Percentiles rank a stretch among this genome's conserved stretches.
Conservation (phyloP, 2,329 filamentous ascomycete species). For the Colletotrichum godetiae region DNA sequence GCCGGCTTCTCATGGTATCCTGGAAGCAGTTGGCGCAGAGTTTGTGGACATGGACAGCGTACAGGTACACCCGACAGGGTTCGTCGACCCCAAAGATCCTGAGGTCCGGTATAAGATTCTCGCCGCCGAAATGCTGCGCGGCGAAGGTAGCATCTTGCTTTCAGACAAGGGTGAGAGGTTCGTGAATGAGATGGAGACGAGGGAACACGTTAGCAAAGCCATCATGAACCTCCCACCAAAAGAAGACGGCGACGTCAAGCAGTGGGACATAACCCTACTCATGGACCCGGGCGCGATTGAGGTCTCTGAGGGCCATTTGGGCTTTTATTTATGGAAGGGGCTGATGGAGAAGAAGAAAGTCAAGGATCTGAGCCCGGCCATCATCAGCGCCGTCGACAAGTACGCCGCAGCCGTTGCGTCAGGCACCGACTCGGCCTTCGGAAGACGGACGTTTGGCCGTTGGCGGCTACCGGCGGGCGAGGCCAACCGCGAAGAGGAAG, state of each 20-base stretch:
- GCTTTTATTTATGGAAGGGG: conserved; percentile 73
- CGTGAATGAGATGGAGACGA: conserved; percentile 71
- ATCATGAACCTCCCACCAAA: conserved; percentile 56
- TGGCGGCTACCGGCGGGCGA: conserved; percentile 62
- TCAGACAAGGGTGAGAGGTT: conserved; percentile 60
- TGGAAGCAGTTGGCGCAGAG: conserved; percentile 52
- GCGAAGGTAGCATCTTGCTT: conserved; percentile 71
- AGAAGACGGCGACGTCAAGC: conserved; percentile 48
- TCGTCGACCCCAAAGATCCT: conserved; percentile 64
- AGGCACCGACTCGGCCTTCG: conserved; percentile 54
- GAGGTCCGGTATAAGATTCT: conserved; percentile 67
- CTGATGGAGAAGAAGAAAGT: conserved; percentile 68
- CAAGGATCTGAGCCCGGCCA: conserved; percentile 55
- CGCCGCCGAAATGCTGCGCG: conserved; percentile 71
- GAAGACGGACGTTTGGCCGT: conserved; percentile 62
- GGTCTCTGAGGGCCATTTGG: conserved; percentile 65
- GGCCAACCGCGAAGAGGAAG: conserved; percentile 59
- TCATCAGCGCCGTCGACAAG: conserved; percentile 56
- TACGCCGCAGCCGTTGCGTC: conserved; percentile 60
- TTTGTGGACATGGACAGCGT: conserved; percentile 66
- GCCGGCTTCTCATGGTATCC: conserved; percentile 62
- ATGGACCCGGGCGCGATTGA: conserved; percentile 69
- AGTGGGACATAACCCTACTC: conserved; percentile 70
- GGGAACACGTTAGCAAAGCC: conserved; percentile 65
- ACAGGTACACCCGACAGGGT: conserved; percentile 74